Conservation (phyloP, 169 alveolate species). For the Plasmodium chabaudi region DNA sequence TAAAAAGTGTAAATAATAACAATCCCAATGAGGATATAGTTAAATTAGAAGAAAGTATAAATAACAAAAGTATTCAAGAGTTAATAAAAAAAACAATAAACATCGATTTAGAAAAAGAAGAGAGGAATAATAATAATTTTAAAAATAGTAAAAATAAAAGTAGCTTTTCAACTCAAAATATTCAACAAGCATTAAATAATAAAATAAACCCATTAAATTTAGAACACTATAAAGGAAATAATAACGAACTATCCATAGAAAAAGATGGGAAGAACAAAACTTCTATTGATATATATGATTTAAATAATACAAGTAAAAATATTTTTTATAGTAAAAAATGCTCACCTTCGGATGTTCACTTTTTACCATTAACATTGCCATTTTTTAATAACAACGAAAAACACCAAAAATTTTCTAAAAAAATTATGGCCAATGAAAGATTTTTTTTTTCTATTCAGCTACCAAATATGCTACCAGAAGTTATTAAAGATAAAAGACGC, state of each 20-base stretch:
- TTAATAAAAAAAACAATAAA: slow-evolving; percentile 57
- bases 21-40: slow-evolving; percentile 23
- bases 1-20: slow-evolving; percentile 43
- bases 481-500: slow-evolving; percentile 21
- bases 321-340: slow-evolving; percentile 67
- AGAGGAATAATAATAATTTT: slow-evolving; percentile 23
- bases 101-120: slow-evolving; percentile 45
- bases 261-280: slow-evolving; percentile 31
- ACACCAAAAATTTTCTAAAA: slow-evolving; percentile 45
- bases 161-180: slow-evolving; percentile 21
- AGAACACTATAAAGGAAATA: slow-evolving; percentile 12
- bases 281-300: slow-evolving; percentile 59
- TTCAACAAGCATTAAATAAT: slow-evolving; percentile 17
- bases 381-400: slow-evolving; percentile 56
- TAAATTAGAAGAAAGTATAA: slow-evolving; percentile 47
- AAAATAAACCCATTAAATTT: slow-evolving; percentile 22
- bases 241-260: slow-evolving; percentile 20
- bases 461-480: slow-evolving; percentile 75
- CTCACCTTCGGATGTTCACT: slow-evolving; percentile 49
- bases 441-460: slow-evolving; percentile 67
- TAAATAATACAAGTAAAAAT: slow-evolving; percentile 75
- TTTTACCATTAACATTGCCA: slow-evolving; percentile 71
- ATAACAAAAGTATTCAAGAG: slow-evolving; percentile 33
- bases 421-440: slow-evolving; percentile 28
- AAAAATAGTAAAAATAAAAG: slow-evolving; percentile 25